These are phyloP conservation scores for Epichloe sylvatica DNA, from an alignment of 2,329 filamentous ascomycete species.

Conservation along the genomic window DNA sequence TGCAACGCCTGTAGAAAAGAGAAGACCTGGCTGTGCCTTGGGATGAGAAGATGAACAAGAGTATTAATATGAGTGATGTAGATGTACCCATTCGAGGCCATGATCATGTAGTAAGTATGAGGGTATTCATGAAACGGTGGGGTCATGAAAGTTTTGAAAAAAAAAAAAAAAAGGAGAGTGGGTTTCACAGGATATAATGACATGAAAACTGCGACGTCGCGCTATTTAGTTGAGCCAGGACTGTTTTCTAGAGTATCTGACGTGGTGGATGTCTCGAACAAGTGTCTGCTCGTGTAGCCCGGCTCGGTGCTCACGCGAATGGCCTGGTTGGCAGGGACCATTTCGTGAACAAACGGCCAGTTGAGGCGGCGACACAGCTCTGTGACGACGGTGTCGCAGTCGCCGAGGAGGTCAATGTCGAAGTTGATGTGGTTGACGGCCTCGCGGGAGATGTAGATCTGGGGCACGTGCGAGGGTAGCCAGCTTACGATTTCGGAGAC, in stretches of 20 bases:
- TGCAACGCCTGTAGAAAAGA: too few species aligned
- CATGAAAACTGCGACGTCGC: too few species aligned
- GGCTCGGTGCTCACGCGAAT: slow-evolving; percentile 36
- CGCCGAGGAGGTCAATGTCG: slow-evolving; percentile 89
- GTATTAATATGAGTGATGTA: too few species aligned
- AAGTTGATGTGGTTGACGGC: slow-evolving; percentile 84
- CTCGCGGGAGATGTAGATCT: slow-evolving; percentile 80
- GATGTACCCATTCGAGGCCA: too few species aligned
- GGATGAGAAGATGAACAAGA: too few species aligned
- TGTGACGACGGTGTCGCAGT: slow-evolving; percentile 80
- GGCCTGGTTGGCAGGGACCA: slow-evolving; percentile 56
- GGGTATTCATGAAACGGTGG: too few species aligned
- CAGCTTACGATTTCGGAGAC: slow-evolving; percentile 83
- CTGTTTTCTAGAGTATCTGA: background rate
- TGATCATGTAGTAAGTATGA: too few species aligned
- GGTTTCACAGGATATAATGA: too few species aligned
- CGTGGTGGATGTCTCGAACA: slow-evolving; percentile 15
- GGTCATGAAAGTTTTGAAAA: too few species aligned
- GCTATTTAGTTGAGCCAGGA: background rate
- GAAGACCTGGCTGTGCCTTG: too few species aligned
- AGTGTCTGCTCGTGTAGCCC: slow-evolving; percentile 23
- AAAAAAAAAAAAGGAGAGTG: too few species aligned
- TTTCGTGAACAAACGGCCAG: slow-evolving; percentile 70
- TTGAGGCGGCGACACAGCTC: slow-evolving; percentile 72
- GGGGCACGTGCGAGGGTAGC: slow-evolving; percentile 64